Conservation (phyloP, 169 alveolate species). For the Besnoitia besnoiti region DNA sequence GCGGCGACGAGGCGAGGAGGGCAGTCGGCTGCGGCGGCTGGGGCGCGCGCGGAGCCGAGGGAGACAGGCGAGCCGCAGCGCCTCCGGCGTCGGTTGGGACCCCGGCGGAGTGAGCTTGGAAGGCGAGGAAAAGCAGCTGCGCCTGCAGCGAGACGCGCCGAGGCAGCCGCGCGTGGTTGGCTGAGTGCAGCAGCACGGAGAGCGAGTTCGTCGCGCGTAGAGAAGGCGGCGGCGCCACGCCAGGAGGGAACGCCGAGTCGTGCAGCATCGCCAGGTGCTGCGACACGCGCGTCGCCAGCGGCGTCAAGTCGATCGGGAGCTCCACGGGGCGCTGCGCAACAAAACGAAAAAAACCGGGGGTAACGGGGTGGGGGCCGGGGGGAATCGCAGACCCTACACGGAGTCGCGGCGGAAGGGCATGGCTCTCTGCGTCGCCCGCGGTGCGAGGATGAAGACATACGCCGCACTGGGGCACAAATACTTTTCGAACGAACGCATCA, state of each 20-base stretch:
- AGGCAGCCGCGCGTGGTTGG: neutral
- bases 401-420: neutral
- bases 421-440: neutral
- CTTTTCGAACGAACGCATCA: too few species aligned
- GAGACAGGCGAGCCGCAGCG: neutral
- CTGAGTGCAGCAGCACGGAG: neutral
- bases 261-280: neutral
- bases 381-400: neutral
- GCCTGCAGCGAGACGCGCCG: conserved; percentile 16
- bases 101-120: neutral
- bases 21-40: neutral
- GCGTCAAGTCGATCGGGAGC: neutral
- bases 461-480: too few species aligned
- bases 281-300: neutral
- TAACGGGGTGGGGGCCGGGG: neutral
- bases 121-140: neutral
- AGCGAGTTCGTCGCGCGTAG: neutral
- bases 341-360: neutral
- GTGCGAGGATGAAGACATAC: neutral
- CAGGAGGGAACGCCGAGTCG: neutral
- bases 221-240: neutral
- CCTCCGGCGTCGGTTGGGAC: neutral
- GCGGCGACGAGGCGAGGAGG: neutral
- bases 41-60: neutral
- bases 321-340: conserved; percentile 3